A percentile compares a stretch with the other conserved stretches of the same genome.
These are phyloP conservation scores for Magnaporthiopsis poae DNA, from an alignment of 2,329 filamentous ascomycete species.

Conservation along the genomic window DNA sequence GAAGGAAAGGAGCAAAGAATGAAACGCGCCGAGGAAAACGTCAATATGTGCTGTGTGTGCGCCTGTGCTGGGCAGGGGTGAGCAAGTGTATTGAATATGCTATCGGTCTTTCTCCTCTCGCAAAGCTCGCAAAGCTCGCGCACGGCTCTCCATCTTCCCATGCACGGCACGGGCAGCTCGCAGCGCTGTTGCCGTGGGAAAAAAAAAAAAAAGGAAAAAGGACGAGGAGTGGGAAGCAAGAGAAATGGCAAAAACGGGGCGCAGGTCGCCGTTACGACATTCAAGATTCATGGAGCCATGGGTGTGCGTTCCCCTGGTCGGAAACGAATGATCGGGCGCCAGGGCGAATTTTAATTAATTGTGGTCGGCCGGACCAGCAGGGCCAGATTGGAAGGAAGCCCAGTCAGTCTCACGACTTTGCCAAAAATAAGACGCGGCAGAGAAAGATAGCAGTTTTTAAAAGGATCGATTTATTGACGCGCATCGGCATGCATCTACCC, in stretches of 20 bases:
- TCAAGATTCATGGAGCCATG: not conserved
- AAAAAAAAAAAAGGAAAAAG: too few species aligned
- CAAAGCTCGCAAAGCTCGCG: too few species aligned
- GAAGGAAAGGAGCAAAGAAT: not conserved
- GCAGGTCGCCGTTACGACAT: not conserved
- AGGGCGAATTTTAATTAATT: not conserved
- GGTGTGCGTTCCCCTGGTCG: not conserved
- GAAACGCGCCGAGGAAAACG: not conserved
- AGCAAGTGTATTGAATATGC: not conserved
- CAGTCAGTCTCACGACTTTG: not conserved
- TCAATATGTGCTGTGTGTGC: not conserved
- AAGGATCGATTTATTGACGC: not conserved
- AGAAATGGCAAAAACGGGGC: not conserved
- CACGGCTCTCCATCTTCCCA: too few species aligned
- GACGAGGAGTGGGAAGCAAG: not conserved
- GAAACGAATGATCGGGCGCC: not conserved
- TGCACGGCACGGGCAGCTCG: not conserved
- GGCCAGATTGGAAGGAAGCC: too few species aligned
- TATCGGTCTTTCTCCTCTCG: not conserved
- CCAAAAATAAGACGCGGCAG: not conserved
- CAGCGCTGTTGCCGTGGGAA: too few species aligned
- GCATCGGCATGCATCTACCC: not conserved
- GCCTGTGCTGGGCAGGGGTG: too few species aligned
- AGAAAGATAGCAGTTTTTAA: too few species aligned
- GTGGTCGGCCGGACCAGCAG: not conserved